Base-by-base conservation (phyloP, 345 rosid genomes). In the Corymbia maculata region DNA sequence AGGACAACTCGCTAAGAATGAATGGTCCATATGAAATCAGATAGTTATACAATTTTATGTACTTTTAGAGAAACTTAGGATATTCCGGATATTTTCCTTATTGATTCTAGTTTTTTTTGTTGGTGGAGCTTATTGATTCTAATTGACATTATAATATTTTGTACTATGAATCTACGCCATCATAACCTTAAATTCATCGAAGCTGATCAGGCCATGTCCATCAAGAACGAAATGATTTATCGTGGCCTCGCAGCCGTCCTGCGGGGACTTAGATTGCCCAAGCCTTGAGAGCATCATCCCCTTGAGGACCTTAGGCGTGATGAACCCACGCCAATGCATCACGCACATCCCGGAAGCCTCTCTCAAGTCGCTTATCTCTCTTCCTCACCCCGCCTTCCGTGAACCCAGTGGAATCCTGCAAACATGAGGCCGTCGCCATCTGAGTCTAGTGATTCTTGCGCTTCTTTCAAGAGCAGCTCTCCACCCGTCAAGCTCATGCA, bases 391-490 rank as follows among this genome's bases (percentile, higher is more conserved):
- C 94, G 16, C 52, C 89, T 86, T 93, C n/a, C n/a, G n/a, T n/a
- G n/a, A n/a, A n/a, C n/a, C 96, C 91, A 93, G 90, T 86, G 14
- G 93, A 42, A 87, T 94, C 96, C 85, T 92, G 94, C 89, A 93
- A 32, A 92, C 89, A 93, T 26, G 75, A 92, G 70, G 32, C 96
- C 96, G 85, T 93, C 96, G 5, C 94, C 95, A 26, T 94, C 93
- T 3, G 92, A 91, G 87, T 91, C 95, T 85, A 91, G 28, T 17
- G 88, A 85, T 70, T 86, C 57, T 53, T 92, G 91, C 22, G 92
- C 96, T 80, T 92, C 95, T 1, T 87, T 45, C 4, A 89, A 24
- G 70, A 57, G 24, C 88, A 92, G 21, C 86, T 91, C 92, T 57
- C 66, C n/a, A 4, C 66, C 66, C n/a, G 13, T 57, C 66, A 57